Evolutionary conservation across 805 yeast genomes (phyloP).

Genomic region (Monosporozyma solicola): DNA sequence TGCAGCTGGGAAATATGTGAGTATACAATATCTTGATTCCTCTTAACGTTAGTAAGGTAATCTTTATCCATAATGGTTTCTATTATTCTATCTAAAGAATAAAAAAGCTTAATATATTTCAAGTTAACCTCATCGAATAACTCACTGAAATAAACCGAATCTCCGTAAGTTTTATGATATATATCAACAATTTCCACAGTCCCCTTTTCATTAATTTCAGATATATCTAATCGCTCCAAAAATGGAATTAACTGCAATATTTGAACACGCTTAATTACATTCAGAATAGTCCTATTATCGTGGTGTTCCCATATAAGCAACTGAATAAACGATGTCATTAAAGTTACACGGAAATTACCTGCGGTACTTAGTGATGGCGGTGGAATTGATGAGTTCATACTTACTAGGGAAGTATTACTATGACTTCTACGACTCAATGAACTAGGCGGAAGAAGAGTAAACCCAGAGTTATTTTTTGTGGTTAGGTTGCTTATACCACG

Average conservation of each 20-base stretch:
- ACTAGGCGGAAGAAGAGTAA: neutral
- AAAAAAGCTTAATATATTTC: constrained; percentile 9
- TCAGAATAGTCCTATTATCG: constrained; percentile 21
- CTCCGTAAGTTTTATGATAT: constrained; percentile 26
- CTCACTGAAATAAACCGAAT: constrained; percentile 27
- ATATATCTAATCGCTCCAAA: constrained; percentile 2
- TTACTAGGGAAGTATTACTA: neutral
- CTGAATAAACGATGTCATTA: constrained; percentile 11
- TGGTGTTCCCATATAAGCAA: constrained; percentile 20
- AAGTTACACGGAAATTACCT: constrained; percentile 4
- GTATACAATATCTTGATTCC: constrained; percentile 2
- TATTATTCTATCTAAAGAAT: constrained; percentile 15
- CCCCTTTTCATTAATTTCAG: neutral
- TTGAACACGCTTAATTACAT: constrained; percentile 25
- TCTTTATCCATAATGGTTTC: constrained; percentile 7
- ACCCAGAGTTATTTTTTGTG: neutral
- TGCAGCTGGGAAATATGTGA: constrained; percentile 8
- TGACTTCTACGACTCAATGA: neutral
- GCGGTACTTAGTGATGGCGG: neutral
- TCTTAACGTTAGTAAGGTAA: neutral
- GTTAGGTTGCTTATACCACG: neutral
- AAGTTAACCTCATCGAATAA: constrained; percentile 19
- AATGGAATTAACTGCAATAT: constrained; percentile 28
- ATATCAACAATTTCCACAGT: constrained; percentile 19
- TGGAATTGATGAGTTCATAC: neutral